These are phyloP conservation scores for Monilinia aucupariae DNA, from an alignment of 2,329 filamentous ascomycete species.

Conservation along the genomic window DNA sequence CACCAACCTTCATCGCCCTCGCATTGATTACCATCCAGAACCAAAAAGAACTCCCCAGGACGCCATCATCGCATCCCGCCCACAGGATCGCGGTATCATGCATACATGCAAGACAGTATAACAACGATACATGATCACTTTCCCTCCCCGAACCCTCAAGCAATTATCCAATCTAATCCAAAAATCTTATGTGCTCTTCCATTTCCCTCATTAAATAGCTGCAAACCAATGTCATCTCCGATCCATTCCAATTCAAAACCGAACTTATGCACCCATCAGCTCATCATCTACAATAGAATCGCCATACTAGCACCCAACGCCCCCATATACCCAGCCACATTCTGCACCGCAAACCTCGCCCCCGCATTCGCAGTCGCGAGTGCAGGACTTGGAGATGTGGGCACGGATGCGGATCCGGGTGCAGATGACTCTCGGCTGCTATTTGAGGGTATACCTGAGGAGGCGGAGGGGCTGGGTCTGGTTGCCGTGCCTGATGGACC, in stretches of 20 bases:
- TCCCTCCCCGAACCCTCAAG: neutral
- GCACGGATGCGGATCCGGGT: neutral
- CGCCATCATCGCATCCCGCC: slow-evolving; percentile 9
- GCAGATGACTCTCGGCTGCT: neutral
- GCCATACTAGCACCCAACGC: neutral
- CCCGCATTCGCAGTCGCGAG: slow-evolving; percentile 8
- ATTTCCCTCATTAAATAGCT: neutral
- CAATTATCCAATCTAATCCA: neutral
- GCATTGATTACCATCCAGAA: neutral
- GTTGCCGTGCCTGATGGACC: neutral
- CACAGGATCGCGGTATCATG: slow-evolving; percentile 7
- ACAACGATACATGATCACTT: neutral
- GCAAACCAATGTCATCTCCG: neutral
- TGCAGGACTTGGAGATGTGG: slow-evolving; percentile 9
- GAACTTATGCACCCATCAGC: neutral
- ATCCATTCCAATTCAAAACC: neutral
- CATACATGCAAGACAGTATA: slow-evolving; percentile 3
- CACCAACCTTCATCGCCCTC: neutral
- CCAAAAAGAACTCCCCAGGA: neutral
- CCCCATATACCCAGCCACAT: neutral
- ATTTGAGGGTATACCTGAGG: neutral
- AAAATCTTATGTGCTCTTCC: neutral
- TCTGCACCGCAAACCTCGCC: neutral
- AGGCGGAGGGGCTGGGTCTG: neutral
- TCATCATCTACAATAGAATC: neutral